Conservation (phyloP, 2,329 filamentous ascomycete species). For the Venturia effusa region DNA sequence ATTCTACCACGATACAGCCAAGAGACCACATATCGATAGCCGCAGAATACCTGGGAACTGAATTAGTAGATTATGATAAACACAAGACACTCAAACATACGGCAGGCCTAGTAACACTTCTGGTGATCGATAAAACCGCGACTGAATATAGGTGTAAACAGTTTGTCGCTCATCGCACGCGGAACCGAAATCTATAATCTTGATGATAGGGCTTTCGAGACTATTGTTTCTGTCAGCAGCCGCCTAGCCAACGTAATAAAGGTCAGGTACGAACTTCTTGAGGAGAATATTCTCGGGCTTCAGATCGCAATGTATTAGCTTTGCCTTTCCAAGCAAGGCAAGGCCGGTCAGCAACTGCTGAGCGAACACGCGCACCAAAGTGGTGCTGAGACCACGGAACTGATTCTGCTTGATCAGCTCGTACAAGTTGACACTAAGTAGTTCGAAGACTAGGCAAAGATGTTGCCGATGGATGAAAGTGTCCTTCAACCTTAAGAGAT, state of each 20-base stretch:
- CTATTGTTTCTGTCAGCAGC: constrained; percentile 25
- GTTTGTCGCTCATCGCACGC: constrained; percentile 97
- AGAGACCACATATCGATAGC: constrained; percentile 99
- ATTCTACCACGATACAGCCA: constrained; percentile 93
- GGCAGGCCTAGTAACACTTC: constrained; percentile 92
- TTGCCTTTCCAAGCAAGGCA: constrained; percentile 86
- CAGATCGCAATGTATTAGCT: constrained; percentile 93
- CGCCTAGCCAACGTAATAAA: neutral
- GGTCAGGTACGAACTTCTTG: constrained; percentile 57
- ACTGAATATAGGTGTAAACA: constrained; percentile 98
- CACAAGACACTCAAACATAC: constrained; percentile 23
- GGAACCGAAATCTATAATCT: constrained; percentile 98
- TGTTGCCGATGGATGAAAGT: constrained; percentile 98
- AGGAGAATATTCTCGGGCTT: constrained; percentile 97
- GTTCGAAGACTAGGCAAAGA: constrained; percentile 89
- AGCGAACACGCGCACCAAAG: constrained; percentile 90
- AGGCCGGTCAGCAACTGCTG: constrained; percentile 92
- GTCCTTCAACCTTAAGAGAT: constrained; percentile 86
- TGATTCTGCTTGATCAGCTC: constrained; percentile 99
- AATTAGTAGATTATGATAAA: constrained; percentile 1
- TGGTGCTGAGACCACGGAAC: constrained; percentile 93
- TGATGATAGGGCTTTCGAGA: constrained; percentile 97
- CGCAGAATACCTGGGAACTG: constrained; percentile 61
- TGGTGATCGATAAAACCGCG: constrained; percentile 91
- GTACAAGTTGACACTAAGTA: constrained; percentile 94